Percentiles rank a stretch among this genome's conserved stretches.
phyloP scores from a whole-genome alignment of 2,329 filamentous ascomycete genomes.

The Talaromyces pinophilus region DNA sequence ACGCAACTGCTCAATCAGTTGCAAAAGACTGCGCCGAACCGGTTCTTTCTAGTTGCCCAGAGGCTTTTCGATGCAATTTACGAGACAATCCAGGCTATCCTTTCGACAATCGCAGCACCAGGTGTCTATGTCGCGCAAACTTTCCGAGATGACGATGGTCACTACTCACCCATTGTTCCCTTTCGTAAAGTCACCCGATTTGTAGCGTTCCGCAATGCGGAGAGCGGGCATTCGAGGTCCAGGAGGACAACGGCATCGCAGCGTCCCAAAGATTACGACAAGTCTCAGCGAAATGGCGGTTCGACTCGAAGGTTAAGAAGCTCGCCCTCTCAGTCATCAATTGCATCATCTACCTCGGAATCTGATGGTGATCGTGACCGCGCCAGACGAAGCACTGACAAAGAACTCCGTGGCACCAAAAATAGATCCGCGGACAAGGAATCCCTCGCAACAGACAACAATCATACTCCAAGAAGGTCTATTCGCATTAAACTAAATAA shows the following conservation, averaged over 20 bases:
- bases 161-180: conserved; percentile 75
- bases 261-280: conserved; percentile 29
- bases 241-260: conserved; percentile 28
- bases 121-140: conserved; percentile 79
- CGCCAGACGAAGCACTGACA: conserved; percentile 25
- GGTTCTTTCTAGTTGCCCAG: conserved; percentile 60
- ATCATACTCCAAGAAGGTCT: conserved; percentile 69
- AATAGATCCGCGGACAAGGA: background rate
- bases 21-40: conserved; percentile 42
- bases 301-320: conserved; percentile 36
- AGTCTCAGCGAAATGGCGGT: conserved; percentile 30
- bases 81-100: conserved; percentile 73
- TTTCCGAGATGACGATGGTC: conserved; percentile 77
- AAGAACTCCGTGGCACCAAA: conserved; percentile 5
- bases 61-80: conserved; percentile 71
- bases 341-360: conserved; percentile 56
- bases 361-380: conserved; percentile 51
- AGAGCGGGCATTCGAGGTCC: conserved; percentile 26
- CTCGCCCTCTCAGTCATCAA: conserved; percentile 44
- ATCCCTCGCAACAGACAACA: conserved; percentile 57
- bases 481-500: conserved; percentile 89
- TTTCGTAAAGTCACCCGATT: conserved; percentile 60
- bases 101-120: conserved; percentile 76
- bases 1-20: conserved; percentile 62
- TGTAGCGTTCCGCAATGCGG: conserved; percentile 23